A percentile compares a stretch with the other conserved stretches of the same genome.
Conservation (phyloP, 306 rosid species). For the Hippophae gyantsensis region DNA sequence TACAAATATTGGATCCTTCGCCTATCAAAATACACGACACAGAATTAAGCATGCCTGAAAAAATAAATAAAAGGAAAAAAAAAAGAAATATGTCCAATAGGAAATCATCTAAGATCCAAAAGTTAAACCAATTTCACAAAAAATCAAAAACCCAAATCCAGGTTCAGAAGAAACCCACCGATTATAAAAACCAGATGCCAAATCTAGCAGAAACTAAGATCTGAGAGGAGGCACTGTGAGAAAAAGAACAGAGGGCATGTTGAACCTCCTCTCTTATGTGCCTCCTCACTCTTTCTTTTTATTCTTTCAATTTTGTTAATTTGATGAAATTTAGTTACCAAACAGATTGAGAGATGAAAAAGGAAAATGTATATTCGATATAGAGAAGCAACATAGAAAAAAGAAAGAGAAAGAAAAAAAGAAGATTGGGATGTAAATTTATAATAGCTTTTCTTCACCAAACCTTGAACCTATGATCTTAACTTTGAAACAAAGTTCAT, state of each 20-base stretch:
- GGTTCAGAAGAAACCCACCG: constrained; percentile 53
- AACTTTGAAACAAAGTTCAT: too few relatives aligned
- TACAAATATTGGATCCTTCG: constrained; percentile 59
- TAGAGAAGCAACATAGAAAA: too few relatives aligned
- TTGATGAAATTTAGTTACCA: constrained; percentile 57
- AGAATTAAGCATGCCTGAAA: constrained; percentile 43
- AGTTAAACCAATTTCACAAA: constrained; percentile 25
- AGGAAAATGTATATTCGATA: too few relatives aligned
- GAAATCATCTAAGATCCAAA: constrained; percentile 51
- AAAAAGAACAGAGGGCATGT: constrained; percentile 58
- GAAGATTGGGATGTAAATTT: too few relatives aligned
- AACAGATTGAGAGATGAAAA: constrained; percentile 38
- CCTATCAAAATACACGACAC: constrained; percentile 49
- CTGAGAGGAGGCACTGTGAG: constrained; percentile 87
- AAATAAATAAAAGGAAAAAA: constrained; percentile 24
- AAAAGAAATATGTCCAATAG: constrained; percentile 5
- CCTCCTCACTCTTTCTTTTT: constrained; percentile 49
- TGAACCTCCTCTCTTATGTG: constrained; percentile 50
- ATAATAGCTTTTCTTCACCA: too few relatives aligned
- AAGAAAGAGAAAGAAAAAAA: too few relatives aligned
- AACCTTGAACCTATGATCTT: too few relatives aligned
- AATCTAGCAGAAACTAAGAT: constrained; percentile 55
- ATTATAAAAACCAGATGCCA: constrained; percentile 60
- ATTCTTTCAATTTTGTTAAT: constrained; percentile 49
- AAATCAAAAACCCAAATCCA: constrained; percentile 46